Evolutionary conservation across 306 rosid species (phyloP).

Genomic region (Fragaria nilgerrensis): DNA sequence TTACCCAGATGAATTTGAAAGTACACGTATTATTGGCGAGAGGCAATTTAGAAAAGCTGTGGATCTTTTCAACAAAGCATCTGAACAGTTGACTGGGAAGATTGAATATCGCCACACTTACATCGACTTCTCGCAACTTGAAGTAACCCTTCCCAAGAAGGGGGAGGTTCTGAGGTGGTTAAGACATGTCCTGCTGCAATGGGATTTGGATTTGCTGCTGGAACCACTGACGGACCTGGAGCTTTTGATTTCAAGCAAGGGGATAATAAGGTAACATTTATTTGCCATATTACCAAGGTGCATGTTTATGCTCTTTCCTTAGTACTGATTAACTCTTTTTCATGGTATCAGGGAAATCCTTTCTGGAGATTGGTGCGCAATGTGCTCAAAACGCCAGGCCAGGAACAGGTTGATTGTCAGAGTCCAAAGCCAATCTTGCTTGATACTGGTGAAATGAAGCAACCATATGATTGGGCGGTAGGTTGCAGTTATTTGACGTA

Average conservation of each 20-base stretch:
- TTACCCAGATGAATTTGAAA: constrained; percentile 91
- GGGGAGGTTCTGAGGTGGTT: constrained; percentile 53
- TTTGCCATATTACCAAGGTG: constrained; percentile 8
- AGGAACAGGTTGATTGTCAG: constrained; percentile 78
- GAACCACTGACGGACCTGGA: constrained; percentile 97
- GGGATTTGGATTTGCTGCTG: constrained; percentile 96
- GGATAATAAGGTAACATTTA: constrained; percentile 64
- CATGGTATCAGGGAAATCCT: constrained; percentile 65
- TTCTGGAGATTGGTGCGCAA: constrained; percentile 82
- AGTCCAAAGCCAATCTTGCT: constrained; percentile 88
- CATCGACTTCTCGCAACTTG: constrained; percentile 71
- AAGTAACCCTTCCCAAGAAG: constrained; percentile 50
- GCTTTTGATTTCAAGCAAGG: constrained; percentile 93
- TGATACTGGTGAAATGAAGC: constrained; percentile 89
- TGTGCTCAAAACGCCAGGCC: constrained; percentile 56
- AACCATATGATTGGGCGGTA: constrained; percentile 97
- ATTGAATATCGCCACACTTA: constrained; percentile 75
- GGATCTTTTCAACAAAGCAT: constrained; percentile 64
- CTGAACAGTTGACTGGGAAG: constrained; percentile 65
- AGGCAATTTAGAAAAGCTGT: constrained; percentile 81
- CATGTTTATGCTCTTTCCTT: constrained; percentile 1
- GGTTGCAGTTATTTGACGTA: constrained; percentile 31
- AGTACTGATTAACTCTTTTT: neutral
- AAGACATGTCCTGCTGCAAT: constrained; percentile 95
- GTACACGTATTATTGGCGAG: constrained; percentile 87